Base-by-base conservation (phyloP, 306 rosid genomes). In the Abrus pulchellus region DNA sequence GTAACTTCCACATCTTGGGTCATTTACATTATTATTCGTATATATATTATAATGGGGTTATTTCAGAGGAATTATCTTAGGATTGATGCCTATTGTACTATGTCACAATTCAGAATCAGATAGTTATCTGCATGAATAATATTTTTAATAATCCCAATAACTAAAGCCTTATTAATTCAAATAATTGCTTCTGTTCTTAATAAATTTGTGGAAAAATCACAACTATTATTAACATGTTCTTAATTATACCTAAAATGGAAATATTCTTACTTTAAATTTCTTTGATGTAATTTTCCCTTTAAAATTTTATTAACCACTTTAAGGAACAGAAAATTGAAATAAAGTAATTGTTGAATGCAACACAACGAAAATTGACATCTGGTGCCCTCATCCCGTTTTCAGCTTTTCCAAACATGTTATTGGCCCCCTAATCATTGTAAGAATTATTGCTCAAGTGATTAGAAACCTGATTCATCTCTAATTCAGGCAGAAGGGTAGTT, bases 251-350 rank as follows among this genome's bases (percentile, higher is more conserved):
- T 47, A 60, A 59, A 43, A 5, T 8, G 3, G 56, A 75, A 47
- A 33, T 20, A 59, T 9, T n/a, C 33, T 61, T 36, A 62, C 79
- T 33, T 32, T 27, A 14, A 2, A 32, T 47, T 75, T 34, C 56
- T 74, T 38, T 71, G 8, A 7, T 74, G 52, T 74, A 57, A 10
- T 29, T 74, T 47, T 56, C 64, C 73, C 64, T 43, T 68, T 28
- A 13, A 74, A 55, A 9, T 27, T 29, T 29, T 57, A 3, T 13
- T 68, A 74, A 45, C 34, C 62, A 65, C 75, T 32, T 50, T 30
- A 43, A 38, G 29, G 72, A 54, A 45, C 20, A 44, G 40, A 5
- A 38, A 48, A 70, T 36, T 52, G 78, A 49, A 29, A 80, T 32
- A 80, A 34, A 41, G 6, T 9, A 77, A 44, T 41, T 44, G 38